Conservation (phyloP, 164 flowering plant species). For the Macadamia integrifolia region DNA sequence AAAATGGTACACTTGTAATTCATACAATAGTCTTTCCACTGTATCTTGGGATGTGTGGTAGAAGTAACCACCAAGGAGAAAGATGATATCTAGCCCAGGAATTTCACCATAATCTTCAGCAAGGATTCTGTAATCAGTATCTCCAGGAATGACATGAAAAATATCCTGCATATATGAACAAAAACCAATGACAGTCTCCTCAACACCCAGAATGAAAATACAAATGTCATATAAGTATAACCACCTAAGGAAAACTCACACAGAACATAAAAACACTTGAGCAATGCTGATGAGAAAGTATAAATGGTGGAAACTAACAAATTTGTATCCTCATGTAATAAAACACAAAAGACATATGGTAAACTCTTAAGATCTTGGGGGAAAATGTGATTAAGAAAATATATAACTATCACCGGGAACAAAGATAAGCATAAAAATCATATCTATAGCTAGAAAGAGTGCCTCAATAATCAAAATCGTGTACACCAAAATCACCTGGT, state of each 20-base stretch:
- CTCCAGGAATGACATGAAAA: slow-evolving; percentile 89
- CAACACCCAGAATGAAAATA: too few species aligned
- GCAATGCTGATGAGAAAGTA: too few species aligned
- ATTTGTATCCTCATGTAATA: too few species aligned
- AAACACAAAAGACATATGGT: too few species aligned
- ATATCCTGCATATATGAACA: slow-evolving; percentile 63
- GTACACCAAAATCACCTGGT: too few species aligned
- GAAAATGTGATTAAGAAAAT: too few species aligned
- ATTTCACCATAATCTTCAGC: slow-evolving; percentile 78
- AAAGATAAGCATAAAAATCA: not conserved
- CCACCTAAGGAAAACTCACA: too few species aligned
- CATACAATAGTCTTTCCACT: slow-evolving; percentile 94
- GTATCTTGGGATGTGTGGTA: slow-evolving; percentile 95
- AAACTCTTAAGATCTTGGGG: too few species aligned
- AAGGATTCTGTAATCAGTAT: slow-evolving; percentile 94
- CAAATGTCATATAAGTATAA: too few species aligned
- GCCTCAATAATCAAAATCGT: not conserved
- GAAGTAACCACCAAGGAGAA: slow-evolving; percentile 88
- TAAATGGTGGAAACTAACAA: too few species aligned
- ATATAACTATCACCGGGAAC: too few species aligned
- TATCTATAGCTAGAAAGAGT: not conserved
- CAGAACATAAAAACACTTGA: too few species aligned
- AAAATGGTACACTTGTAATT: slow-evolving; percentile 55
- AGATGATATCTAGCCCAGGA: slow-evolving; percentile 96
- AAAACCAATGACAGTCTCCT: not conserved